These are phyloP conservation scores for Gypsophila paniculata DNA, from an alignment of 179 eudicot species.

Conservation along the genomic window DNA sequence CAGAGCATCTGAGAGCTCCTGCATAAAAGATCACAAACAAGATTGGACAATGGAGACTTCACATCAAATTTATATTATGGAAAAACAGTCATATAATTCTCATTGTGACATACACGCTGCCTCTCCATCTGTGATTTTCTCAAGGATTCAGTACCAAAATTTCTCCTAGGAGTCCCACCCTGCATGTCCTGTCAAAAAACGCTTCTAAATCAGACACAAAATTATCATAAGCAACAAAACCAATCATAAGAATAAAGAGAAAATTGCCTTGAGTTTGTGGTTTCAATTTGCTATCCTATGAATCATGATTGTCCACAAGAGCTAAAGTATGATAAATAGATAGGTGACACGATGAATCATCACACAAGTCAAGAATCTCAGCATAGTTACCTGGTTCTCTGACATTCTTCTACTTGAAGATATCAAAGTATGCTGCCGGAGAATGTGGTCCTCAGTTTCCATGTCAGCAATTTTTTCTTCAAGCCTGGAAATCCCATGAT, in stretches of 20 bases:
- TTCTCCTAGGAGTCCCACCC: slow-evolving; percentile 25
- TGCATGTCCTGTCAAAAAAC: slow-evolving; percentile 43
- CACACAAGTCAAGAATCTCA: slow-evolving; percentile 1
- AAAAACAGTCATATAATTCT: background rate
- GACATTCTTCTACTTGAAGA: slow-evolving; percentile 13
- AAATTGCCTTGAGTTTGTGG: slow-evolving; percentile 5
- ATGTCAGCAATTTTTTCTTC: slow-evolving; percentile 74
- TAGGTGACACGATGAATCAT: slow-evolving; percentile 9
- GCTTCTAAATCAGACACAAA: background rate
- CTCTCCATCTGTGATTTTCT: slow-evolving; percentile 66
- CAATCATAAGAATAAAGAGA: background rate
- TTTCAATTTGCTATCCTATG: slow-evolving; percentile 30
- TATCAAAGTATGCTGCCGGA: slow-evolving; percentile 49
- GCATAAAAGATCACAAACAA: slow-evolving; percentile 25
- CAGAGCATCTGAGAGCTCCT: slow-evolving; percentile 71
- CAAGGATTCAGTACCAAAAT: slow-evolving; percentile 56
- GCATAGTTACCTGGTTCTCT: slow-evolving; percentile 32
- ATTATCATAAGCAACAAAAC: too few species aligned
- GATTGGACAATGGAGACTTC: slow-evolving; percentile 13
- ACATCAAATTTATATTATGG: background rate
- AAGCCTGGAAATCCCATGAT: slow-evolving; percentile 44
- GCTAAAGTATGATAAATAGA: slow-evolving; percentile 5
- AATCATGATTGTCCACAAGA: slow-evolving; percentile 38
- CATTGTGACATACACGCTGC: slow-evolving; percentile 58
- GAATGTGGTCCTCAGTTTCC: slow-evolving; percentile 58